Conservation (phyloP, 2,329 filamentous ascomycete genomes). For the Hypomyces perniciosus region DNA sequence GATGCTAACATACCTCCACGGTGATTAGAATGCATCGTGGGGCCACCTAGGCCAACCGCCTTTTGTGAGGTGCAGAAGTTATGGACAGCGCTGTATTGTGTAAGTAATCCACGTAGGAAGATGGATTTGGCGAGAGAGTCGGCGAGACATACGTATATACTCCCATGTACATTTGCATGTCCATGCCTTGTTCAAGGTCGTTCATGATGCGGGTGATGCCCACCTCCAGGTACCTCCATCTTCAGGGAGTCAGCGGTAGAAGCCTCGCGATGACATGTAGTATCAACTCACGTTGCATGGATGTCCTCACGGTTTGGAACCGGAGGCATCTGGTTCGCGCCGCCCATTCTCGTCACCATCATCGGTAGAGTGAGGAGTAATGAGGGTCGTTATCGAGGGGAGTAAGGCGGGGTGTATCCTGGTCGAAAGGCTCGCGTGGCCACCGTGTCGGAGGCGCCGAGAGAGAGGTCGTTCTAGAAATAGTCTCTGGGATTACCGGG, state of each 20-base stretch:
- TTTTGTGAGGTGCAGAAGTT: slow-evolving; percentile 99
- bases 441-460: background rate
- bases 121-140: background rate
- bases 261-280: background rate
- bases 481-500: background rate
- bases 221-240: slow-evolving; percentile 83
- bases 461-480: background rate
- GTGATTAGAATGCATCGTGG: slow-evolving; percentile 35
- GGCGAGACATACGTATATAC: slow-evolving; percentile 67
- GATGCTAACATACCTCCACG: slow-evolving; percentile 52
- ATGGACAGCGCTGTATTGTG: slow-evolving; percentile 67
- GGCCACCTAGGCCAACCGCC: slow-evolving; percentile 57
- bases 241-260: slow-evolving; percentile 31
- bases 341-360: slow-evolving; percentile 32
- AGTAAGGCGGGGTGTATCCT: slow-evolving; percentile 9
- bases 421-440: slow-evolving; percentile 11
- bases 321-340: slow-evolving; percentile 45
- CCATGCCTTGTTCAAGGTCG: slow-evolving; percentile 84
- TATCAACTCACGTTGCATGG: slow-evolving; percentile 38
- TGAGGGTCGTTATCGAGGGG: background rate
- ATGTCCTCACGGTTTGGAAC: slow-evolving; percentile 58
- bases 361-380: background rate
- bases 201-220: slow-evolving; percentile 93
- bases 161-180: slow-evolving; percentile 96
- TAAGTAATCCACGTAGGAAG: slow-evolving; percentile 28